Base-by-base conservation (phyloP, 805 yeast species). In the Wickerhamomyces alni region DNA sequence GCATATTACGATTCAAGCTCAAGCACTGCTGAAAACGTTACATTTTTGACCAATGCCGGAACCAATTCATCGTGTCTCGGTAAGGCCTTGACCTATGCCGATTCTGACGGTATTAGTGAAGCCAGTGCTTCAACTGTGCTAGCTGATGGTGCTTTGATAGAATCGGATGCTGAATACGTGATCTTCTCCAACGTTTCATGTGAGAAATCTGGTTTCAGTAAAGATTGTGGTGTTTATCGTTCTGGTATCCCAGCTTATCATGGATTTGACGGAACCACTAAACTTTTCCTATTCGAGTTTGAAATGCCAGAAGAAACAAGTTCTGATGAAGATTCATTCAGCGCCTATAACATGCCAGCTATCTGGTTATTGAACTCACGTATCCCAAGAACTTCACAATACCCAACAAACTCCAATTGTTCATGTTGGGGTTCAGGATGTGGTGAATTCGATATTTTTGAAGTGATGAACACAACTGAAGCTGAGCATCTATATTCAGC, bases 391-490 rank as follows among this genome's bases (percentile, higher is more conserved):
- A 82, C 88, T 16, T 65, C 88, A 3, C 88, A 82, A 60, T 82
- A 81, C 55, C 77, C 81, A 35, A 44, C 62, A 5, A 76, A 75
- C 47, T 63, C 65, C 28, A 77, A 75, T 55, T 82, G 88, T 59
- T 80, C 87, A 7, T 79, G 87, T 53, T 82, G 89, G 89, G 66
- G 73, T 33, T 70, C 82, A 22, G 91, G 89, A 10, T 80, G 88
- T 61, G 88, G 89, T 57, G 88, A 82, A 60, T 80, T 77, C 50
- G 91, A 82, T 61, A 73, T 81, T 48, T 82, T 82, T 55, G 91
- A 83, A 63, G 79, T 77, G 30, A 72, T 80, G 77, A 82, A 82
- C 61, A 61, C 65, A 40, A 76, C 87, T 13, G 75, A 75, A 46
- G 58, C 73, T 19, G 59, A 59, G 37, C 69, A 78, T 41, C 67